Percentiles rank a stretch among this genome's conserved stretches.
These are phyloP conservation scores for Fusarium torulosum DNA, from an alignment of 2,329 filamentous ascomycete genomes.

Conservation along the genomic window DNA sequence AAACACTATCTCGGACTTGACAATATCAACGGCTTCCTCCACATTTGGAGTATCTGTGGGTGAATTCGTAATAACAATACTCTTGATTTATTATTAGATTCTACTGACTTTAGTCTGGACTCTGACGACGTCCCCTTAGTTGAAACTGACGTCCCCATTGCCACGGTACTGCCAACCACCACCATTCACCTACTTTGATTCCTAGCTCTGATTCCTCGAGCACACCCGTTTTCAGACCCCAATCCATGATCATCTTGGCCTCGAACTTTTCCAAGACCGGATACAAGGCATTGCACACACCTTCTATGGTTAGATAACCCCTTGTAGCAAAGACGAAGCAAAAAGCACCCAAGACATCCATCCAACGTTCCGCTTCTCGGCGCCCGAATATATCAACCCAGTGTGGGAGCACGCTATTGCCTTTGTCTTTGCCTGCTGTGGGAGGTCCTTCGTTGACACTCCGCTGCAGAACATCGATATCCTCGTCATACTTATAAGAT, in stretches of 20 bases:
- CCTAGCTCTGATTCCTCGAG: conserved; percentile 59
- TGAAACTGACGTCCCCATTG: conserved; percentile 36
- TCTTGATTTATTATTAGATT: no score
- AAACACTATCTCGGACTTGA: no score
- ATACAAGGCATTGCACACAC: conserved; percentile 67
- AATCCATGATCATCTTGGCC: conserved; percentile 68
- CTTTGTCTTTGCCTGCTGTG: conserved; percentile 52
- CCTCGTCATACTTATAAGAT: conserved; percentile 68
- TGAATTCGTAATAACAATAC: no score
- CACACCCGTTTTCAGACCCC: conserved; percentile 68
- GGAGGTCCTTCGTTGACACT: conserved; percentile 58
- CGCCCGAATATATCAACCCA: conserved; percentile 79
- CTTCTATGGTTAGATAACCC: conserved; percentile 66
- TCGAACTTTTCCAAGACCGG: conserved; percentile 74
- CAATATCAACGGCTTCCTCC: no score
- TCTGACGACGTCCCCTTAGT: conserved; percentile 1
- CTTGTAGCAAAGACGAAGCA: conserved; percentile 73
- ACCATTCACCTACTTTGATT: conserved; percentile 71
- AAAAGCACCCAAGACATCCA: conserved; percentile 71
- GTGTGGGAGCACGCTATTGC: conserved; percentile 68
- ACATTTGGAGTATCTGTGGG: no score
- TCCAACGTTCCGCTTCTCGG: conserved; percentile 71
- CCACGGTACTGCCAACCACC: conserved; percentile 70
- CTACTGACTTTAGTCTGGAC: not conserved
- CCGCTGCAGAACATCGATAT: conserved; percentile 58